Base-by-base conservation (phyloP, 73 alveolate species). In the Diophrys sp. region DNA sequence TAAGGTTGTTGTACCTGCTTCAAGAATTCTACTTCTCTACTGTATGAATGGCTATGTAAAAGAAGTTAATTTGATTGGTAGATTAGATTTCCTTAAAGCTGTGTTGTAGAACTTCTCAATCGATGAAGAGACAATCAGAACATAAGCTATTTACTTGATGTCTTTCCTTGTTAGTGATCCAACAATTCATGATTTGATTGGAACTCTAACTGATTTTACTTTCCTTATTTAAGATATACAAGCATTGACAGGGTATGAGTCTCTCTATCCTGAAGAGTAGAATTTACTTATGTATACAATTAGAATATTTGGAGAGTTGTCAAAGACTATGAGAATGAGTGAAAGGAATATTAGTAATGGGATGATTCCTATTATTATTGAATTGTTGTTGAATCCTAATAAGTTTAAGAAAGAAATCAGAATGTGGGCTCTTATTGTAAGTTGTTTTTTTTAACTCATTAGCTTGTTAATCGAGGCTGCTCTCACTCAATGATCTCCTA, bases 301-400 rank as follows among this genome's bases (percentile, higher is more conserved):
- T 68, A 23, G 89, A 24, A 73, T 81, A 54, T 81, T 81, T 56
- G 89, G 81, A 32, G 83, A 73, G 73, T 30, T 81, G 5, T 56
- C 77, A 0, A 54, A 56, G 29, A 81, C 83, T 23, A 31, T 71
- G n/a, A 54, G 34, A 30, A 73, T 81, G 78, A 62, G 79, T 73
- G 82, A 73, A 30, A 72, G 18, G 1, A 81, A 81, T 32, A 54
- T 53, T 14, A 26, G 27, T 8, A 81, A 81, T 81, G 83, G 83
- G 1, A 72, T 81, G 27, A 56, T 81, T 8, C 89, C 89, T 11
- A 73, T 73, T 31, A 31, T 81, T 54, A 23, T 81, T 8, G 56
- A 73, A 25, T 29, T 81, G 28, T 1, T 73, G 18, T 8, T 28
- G 24, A 44, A 68, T 18, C 28, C 24, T n/a, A 1, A 79, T 71